phyloP scores from a whole-genome alignment of 352 stramenopile genomes.

The Phytophthora sansomeana region DNA sequence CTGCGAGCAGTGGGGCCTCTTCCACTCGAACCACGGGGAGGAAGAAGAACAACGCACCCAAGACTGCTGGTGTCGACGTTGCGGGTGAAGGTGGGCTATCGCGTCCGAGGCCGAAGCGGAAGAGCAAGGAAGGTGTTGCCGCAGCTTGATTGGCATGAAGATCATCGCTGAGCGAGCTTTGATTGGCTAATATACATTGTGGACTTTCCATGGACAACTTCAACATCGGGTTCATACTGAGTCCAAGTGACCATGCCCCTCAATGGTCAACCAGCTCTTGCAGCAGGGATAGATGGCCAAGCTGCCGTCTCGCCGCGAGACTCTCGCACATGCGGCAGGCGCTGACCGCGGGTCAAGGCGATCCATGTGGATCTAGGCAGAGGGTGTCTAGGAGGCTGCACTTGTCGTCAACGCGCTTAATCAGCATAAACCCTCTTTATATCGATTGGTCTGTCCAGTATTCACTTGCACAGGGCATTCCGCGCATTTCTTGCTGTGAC shows the following conservation, averaged over 20 bases:
- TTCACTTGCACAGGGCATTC: not conserved
- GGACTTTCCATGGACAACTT: slow-evolving; percentile 25
- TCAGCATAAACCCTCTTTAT: too few relatives aligned
- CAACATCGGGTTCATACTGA: slow-evolving; percentile 13
- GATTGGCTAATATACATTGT: slow-evolving; percentile 22
- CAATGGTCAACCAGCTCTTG: not conserved
- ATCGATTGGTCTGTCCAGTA: too few relatives aligned
- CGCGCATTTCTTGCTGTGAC: not conserved
- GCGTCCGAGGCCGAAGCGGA: slow-evolving; percentile 9
- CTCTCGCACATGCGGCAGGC: not conserved
- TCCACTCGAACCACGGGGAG: slow-evolving; percentile 5
- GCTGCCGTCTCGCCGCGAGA: not conserved
- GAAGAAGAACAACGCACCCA: slow-evolving; percentile 10
- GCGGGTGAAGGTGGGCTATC: not conserved
- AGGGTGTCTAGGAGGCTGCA: not conserved
- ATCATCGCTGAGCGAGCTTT: not conserved
- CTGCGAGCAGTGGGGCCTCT: not conserved
- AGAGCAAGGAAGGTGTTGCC: slow-evolving; percentile 1
- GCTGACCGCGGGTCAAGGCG: not conserved
- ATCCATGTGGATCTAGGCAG: not conserved
- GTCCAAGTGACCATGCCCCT: not conserved
- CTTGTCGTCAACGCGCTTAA: not conserved
- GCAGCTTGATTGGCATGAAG: not conserved
- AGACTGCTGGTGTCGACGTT: not conserved
- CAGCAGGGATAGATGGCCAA: not conserved